Percentiles rank a stretch among this genome's conserved stretches.
Evolutionary conservation across 371 early-diverging fungal species (phyloP).

Genomic region (Haplosporangium sp.): DNA sequence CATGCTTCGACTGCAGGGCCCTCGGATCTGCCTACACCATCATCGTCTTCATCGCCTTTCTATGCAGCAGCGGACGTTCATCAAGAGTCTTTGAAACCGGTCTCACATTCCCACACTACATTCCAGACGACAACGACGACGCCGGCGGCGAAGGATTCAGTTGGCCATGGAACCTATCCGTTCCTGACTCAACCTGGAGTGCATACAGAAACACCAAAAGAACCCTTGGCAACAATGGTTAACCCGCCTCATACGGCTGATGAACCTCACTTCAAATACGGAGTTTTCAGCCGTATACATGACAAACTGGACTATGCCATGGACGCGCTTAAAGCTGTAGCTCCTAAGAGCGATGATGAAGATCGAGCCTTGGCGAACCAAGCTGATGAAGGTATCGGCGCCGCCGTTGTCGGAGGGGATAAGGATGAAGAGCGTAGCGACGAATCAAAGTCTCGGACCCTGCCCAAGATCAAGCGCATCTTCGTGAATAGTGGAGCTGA

Average conservation of each 20-base stretch:
- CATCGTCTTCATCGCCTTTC: background rate
- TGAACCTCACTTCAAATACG: slow-evolving; percentile 16
- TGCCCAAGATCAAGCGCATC: slow-evolving; percentile 5
- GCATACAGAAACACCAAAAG: background rate
- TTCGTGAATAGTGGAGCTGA: background rate
- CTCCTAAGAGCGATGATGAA: background rate
- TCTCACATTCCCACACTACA: background rate
- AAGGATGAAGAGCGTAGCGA: background rate
- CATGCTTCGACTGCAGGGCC: slow-evolving; percentile 6
- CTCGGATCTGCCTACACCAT: background rate
- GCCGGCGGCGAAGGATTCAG: background rate
- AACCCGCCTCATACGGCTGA: slow-evolving; percentile 5
- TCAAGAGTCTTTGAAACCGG: too few species aligned
- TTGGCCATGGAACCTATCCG: background rate
- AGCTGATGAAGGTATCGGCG: background rate
- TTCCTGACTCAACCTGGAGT: background rate
- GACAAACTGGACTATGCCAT: background rate
- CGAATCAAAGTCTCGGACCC: background rate
- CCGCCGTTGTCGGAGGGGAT: background rate
- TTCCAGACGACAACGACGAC: background rate
- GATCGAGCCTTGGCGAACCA: background rate
- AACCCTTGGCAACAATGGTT: slow-evolving; percentile 12
- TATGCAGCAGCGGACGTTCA: background rate
- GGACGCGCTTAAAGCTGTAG: background rate
- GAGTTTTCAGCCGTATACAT: background rate